These are phyloP conservation scores for Nissolia schottii DNA, from an alignment of 306 rosid species.

Conservation along the genomic window DNA sequence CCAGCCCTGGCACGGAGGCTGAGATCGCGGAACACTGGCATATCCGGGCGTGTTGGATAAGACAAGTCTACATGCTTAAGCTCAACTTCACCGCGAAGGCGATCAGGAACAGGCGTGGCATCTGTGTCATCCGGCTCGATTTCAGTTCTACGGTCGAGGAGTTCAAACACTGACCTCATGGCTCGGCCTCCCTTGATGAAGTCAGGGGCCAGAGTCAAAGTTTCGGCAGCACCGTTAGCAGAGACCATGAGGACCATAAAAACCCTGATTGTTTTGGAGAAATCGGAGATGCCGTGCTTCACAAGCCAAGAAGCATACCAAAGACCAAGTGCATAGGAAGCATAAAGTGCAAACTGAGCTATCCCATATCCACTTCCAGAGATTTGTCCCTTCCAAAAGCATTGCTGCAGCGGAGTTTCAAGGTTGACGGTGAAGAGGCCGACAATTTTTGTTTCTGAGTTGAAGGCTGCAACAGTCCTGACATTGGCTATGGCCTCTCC, in stretches of 20 bases:
- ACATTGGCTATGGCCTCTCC: constrained; percentile 99
- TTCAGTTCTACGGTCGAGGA: constrained; percentile 92
- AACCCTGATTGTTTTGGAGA: constrained; percentile 88
- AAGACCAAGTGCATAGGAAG: constrained; percentile 95
- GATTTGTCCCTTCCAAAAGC: constrained; percentile 99
- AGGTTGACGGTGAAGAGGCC: constrained; percentile 79
- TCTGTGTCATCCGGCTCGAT: constrained; percentile 91
- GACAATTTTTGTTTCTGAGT: constrained; percentile 84
- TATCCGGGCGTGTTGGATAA: constrained; percentile 85
- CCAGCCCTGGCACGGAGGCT: constrained; percentile 88
- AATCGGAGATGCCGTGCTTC: constrained; percentile 91
- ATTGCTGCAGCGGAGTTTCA: constrained; percentile 64
- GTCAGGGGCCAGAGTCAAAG: constrained; percentile 95
- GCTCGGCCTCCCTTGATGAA: constrained; percentile 97
- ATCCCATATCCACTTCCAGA: constrained; percentile 95
- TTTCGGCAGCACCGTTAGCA: constrained; percentile 98
- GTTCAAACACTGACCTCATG: constrained; percentile 92
- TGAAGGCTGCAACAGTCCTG: constrained; percentile 95
- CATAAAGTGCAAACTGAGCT: constrained; percentile 94
- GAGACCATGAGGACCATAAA: constrained; percentile 99
- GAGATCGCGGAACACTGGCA: constrained; percentile 85
- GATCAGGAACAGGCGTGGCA: constrained; percentile 79
- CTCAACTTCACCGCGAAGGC: constrained; percentile 92
- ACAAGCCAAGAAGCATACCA: constrained; percentile 99
- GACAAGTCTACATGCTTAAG: constrained; percentile 89